Conservation (phyloP, 2,329 filamentous ascomycete species). For the Cercospora sp. region DNA sequence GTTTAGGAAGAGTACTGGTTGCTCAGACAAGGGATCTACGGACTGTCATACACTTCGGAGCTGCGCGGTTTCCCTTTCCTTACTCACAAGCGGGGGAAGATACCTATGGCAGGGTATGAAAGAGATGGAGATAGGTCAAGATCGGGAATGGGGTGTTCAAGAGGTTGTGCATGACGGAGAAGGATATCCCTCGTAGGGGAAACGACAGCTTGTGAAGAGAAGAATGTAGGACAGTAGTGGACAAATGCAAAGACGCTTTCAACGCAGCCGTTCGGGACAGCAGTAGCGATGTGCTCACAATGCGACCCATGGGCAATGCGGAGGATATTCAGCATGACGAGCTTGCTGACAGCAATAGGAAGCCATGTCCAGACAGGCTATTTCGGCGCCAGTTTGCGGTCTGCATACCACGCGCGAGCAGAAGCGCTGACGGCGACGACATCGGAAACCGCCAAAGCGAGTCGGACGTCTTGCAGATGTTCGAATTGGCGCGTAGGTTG, state of each 20-base stretch:
- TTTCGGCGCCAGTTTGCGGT: background rate
- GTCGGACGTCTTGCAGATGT: background rate
- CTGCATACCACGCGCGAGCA: background rate
- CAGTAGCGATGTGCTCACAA: background rate
- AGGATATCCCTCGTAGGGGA: background rate
- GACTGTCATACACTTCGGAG: constrained; percentile 8
- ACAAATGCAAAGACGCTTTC: background rate
- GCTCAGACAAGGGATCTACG: background rate
- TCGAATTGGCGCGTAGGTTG: background rate
- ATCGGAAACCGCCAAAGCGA: background rate
- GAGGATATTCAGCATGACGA: background rate
- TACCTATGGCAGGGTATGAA: background rate
- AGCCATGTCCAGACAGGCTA: background rate
- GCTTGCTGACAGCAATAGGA: background rate
- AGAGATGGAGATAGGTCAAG: background rate
- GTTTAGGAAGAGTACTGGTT: background rate
- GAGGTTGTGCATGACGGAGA: background rate
- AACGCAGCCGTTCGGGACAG: background rate
- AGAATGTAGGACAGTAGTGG: background rate
- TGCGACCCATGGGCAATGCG: background rate
- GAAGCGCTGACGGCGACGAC: background rate
- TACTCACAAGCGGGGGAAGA: background rate
- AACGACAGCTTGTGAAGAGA: background rate
- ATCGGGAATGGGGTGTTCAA: background rate
- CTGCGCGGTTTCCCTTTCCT: constrained; percentile 12